Conservation (phyloP, 192 early-diverging fungal species). For the Chytriomyces sp. region DNA sequence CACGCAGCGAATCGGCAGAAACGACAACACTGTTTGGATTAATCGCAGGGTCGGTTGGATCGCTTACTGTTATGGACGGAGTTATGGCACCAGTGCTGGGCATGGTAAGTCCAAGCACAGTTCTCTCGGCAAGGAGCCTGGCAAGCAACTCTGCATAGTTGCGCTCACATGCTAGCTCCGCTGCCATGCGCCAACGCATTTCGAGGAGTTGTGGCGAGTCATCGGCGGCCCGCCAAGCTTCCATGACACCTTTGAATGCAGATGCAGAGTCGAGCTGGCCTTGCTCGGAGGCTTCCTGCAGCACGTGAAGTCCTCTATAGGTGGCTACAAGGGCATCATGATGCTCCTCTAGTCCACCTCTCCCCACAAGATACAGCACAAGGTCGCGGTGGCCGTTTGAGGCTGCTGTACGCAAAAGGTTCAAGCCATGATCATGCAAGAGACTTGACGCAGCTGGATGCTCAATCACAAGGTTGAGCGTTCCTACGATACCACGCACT, state of each 20-base stretch:
- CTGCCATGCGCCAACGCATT: slow-evolving; percentile 27
- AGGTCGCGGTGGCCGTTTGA: slow-evolving; percentile 24
- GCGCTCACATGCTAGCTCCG: slow-evolving; percentile 22
- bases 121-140: background rate
- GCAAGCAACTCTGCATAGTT: slow-evolving; percentile 10
- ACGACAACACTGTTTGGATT: too few relatives aligned
- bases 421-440: slow-evolving; percentile 2
- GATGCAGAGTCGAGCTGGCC: background rate
- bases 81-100: too few relatives aligned
- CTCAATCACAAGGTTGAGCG: slow-evolving; percentile 8
- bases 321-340: slow-evolving; percentile 17
- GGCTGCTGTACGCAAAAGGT: slow-evolving; percentile 12
- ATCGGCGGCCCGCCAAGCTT: slow-evolving; percentile 7
- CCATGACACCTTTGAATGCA: slow-evolving; percentile 10
- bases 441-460: background rate
- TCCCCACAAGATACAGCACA: slow-evolving; percentile 23
- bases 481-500: background rate
- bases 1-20: background rate
- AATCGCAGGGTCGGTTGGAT: too few relatives aligned
- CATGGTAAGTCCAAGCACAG: too few relatives aligned
- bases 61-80: too few relatives aligned
- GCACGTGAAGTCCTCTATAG: slow-evolving; percentile 23
- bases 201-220: background rate
- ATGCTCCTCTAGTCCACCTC: slow-evolving; percentile 14
- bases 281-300: slow-evolving; percentile 21